phyloP scores from a whole-genome alignment of 2,329 filamentous ascomycete species.

The Lecanicillium sp. region DNA sequence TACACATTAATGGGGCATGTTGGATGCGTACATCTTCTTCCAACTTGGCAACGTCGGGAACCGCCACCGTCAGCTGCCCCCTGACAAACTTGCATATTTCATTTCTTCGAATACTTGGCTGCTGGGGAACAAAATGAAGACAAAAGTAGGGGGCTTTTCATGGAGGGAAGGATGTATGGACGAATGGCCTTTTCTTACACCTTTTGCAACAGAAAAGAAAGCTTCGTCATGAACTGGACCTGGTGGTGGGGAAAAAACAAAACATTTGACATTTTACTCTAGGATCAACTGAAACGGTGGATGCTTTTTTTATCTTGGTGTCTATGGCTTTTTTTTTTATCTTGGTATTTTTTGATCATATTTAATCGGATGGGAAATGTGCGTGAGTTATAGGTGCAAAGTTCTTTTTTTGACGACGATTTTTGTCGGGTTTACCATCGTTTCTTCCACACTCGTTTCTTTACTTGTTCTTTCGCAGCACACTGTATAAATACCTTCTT shows the following conservation, averaged over 20 bases:
- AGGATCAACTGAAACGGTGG: not conserved
- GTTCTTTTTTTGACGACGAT: too few relatives aligned
- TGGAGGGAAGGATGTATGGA: too few relatives aligned
- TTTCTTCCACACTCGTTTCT: too few relatives aligned
- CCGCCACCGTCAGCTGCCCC: slow-evolving; percentile 11
- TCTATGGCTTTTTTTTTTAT: not conserved
- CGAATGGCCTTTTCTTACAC: too few relatives aligned
- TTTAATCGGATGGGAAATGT: not conserved
- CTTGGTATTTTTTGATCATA: not conserved
- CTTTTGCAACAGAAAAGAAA: not conserved
- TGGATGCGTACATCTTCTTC: not conserved
- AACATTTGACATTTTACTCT: too few relatives aligned
- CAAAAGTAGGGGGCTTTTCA: too few relatives aligned
- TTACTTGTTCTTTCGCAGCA: too few relatives aligned
- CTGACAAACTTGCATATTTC: slow-evolving; percentile 1
- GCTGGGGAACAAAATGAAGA: not conserved
- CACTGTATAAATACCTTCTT: too few relatives aligned
- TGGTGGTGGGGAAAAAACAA: not conserved
- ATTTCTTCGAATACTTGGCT: slow-evolving; percentile 1
- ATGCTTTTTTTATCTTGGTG: not conserved
- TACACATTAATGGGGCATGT: not conserved
- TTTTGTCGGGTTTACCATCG: too few relatives aligned
- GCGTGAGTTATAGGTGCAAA: not conserved
- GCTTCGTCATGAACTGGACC: not conserved
- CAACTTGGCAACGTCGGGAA: slow-evolving; percentile 9